A percentile compares a stretch with the other conserved stretches of the same genome.
Evolutionary conservation across 306 rosid species (phyloP).

Genomic region (Quercus aquifolioides): DNA sequence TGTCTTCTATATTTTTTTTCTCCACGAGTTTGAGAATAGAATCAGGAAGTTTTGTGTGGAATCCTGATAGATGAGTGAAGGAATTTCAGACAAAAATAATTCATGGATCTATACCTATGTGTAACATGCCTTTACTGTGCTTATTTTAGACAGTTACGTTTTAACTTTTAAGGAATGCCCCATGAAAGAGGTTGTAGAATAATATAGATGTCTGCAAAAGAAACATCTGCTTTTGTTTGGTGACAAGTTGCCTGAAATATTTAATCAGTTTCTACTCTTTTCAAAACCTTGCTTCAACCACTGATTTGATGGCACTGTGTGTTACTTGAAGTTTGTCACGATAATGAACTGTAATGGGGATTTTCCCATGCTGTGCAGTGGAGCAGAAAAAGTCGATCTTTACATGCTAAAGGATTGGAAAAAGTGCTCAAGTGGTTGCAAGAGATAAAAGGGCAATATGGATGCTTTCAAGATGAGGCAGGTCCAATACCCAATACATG

Average conservation of each 20-base stretch:
- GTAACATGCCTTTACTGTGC: neutral
- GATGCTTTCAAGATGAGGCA: constrained; percentile 62
- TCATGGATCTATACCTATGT: neutral
- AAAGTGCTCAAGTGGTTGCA: constrained; percentile 86
- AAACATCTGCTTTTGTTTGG: neutral
- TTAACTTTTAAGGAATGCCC: neutral
- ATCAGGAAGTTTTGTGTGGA: neutral
- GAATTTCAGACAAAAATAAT: neutral
- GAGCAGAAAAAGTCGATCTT: constrained; percentile 77
- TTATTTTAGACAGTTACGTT: neutral
- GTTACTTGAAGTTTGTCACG: neutral
- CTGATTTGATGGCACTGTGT: neutral
- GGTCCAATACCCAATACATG: constrained; percentile 50
- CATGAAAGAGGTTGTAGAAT: neutral
- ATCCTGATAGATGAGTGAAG: neutral
- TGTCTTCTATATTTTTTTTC: neutral
- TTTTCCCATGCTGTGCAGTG: constrained; percentile 49
- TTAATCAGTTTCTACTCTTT: neutral
- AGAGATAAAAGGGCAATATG: constrained; percentile 55
- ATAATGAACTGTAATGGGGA: constrained; percentile 2
- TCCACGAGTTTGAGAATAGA: neutral
- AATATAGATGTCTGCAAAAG: neutral
- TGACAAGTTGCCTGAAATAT: neutral
- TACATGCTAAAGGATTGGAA: constrained; percentile 84
- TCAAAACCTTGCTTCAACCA: neutral